These are phyloP conservation scores for Medicago truncatula DNA, from an alignment of 306 rosid species.

Conservation along the genomic window MtrunA17r5.0-ANR NC_053043.1:297001-297500, in stretches of 20 bases:
- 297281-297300: conserved; percentile 20
- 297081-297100: conserved; percentile 11
- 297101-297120: conserved; percentile 4
- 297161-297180: background rate
- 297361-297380: background rate
- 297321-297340: background rate
- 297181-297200: background rate
- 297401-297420: conserved; percentile 7
- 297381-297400: background rate
- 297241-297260: conserved; percentile 4
- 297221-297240: conserved; percentile 7
- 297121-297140: background rate
- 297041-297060: background rate
- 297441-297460: background rate
- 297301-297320: conserved; percentile 5
- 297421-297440: background rate
- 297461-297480: background rate
- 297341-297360: background rate
- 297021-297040: conserved; percentile 12
- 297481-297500: background rate
- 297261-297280: conserved; percentile 6
- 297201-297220: background rate
- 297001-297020: conserved; percentile 14
- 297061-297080: background rate
- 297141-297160: background rate